phyloP scores from a whole-genome alignment of 1,284 basidiomycete genomes.

The Fomitiporia mediterranea region DNA sequence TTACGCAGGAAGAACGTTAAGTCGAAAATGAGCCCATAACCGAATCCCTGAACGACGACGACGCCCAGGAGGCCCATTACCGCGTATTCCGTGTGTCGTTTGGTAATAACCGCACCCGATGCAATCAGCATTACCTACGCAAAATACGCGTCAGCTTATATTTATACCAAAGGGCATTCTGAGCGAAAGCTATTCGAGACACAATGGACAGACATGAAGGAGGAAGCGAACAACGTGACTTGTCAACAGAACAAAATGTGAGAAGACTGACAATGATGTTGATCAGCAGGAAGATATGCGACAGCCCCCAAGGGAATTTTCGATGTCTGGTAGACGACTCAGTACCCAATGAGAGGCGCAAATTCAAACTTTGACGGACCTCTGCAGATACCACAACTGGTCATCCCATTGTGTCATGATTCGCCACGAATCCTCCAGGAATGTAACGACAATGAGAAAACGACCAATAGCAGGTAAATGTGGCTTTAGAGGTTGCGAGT shows the following conservation, averaged over 20 bases:
- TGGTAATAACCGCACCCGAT: conserved; percentile 86
- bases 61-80: conserved; percentile 88
- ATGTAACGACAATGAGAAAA: conserved; percentile 97
- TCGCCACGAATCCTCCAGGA: conserved; percentile 93
- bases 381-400: conserved; percentile 95
- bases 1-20: conserved; percentile 99
- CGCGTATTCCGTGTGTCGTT: conserved; percentile 85
- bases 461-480: conserved; percentile 93
- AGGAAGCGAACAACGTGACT: neutral
- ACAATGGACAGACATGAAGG: too few relatives aligned
- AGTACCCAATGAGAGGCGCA: conserved; percentile 7
- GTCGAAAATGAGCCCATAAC: conserved; percentile 95
- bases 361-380: conserved; percentile 47
- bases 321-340: conserved; percentile 62
- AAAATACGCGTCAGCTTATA: neutral
- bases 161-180: neutral
- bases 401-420: conserved; percentile 95
- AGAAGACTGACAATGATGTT: conserved; percentile 81
- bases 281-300: conserved; percentile 86
- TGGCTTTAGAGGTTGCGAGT: conserved; percentile 91
- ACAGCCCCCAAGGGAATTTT: conserved; percentile 91
- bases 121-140: conserved; percentile 82
- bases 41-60: conserved; percentile 92
- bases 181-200: neutral
- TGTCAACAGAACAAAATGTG: neutral